Conservation (phyloP, 2,329 filamentous ascomycete species). For the Aspergillus sergii region DNA sequence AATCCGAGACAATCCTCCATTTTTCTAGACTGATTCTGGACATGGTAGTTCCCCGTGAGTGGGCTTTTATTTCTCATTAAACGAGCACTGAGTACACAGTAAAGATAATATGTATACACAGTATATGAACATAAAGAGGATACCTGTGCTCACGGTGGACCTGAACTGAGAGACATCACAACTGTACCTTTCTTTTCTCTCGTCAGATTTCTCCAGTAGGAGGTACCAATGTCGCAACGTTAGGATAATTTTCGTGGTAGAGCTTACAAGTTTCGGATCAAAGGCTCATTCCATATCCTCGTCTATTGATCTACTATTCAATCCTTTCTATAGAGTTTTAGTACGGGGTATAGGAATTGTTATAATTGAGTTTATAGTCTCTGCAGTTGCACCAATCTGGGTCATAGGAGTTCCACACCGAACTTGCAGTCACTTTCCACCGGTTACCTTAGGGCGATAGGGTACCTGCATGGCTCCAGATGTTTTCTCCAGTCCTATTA, state of each 20-base stretch:
- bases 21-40: constrained; percentile 1
- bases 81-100: neutral
- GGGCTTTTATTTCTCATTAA: neutral
- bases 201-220: neutral
- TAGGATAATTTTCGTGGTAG: neutral
- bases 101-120: neutral
- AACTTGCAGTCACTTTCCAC: neutral
- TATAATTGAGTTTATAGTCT: constrained; percentile 2
- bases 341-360: neutral
- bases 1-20: constrained; percentile 14
- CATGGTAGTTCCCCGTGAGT: neutral
- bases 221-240: neutral
- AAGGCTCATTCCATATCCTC: neutral
- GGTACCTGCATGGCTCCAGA: constrained; percentile 12
- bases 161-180: neutral
- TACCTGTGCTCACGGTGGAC: neutral
- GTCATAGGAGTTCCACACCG: neutral
- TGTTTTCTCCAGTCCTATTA: neutral
- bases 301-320: neutral
- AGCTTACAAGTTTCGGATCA: neutral
- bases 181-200: neutral
- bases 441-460: neutral
- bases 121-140: neutral
- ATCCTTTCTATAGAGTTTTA: neutral
- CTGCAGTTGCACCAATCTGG: neutral